Conservation (phyloP, 305 asterid species). For the Ilex paraguariensis region DNA sequence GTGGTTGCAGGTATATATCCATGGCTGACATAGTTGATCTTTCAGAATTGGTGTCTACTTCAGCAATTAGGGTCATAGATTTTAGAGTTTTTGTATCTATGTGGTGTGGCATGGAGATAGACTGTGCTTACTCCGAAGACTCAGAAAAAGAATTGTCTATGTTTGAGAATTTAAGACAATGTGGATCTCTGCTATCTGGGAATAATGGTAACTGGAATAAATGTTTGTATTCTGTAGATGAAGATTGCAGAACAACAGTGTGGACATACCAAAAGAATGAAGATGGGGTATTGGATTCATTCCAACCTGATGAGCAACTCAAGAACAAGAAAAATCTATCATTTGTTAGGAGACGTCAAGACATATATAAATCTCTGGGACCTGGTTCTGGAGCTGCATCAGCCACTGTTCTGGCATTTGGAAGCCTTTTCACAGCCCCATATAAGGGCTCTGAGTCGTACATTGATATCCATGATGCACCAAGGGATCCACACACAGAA, state of each 20-base stretch:
- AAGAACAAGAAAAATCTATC: constrained; percentile 71
- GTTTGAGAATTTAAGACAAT: constrained; percentile 41
- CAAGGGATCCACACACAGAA: constrained; percentile 48
- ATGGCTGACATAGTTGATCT: constrained; percentile 75
- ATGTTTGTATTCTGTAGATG: constrained; percentile 63
- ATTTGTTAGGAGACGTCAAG: constrained; percentile 64
- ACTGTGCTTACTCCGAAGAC: constrained; percentile 34
- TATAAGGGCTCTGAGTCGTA: constrained; percentile 84
- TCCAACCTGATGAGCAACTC: constrained; percentile 84
- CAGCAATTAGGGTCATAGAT: constrained; percentile 59
- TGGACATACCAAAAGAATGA: constrained; percentile 73
- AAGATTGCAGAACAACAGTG: constrained; percentile 77
- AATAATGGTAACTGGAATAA: constrained; percentile 34
- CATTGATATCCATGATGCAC: constrained; percentile 67
- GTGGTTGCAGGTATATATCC: constrained; percentile 65
- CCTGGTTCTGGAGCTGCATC: constrained; percentile 62
- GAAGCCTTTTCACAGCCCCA: constrained; percentile 74
- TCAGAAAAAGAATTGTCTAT: constrained; percentile 21
- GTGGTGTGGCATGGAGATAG: constrained; percentile 67
- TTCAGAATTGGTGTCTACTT: constrained; percentile 44
- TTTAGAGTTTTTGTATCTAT: constrained; percentile 59
- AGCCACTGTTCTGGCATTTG: constrained; percentile 63
- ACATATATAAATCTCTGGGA: constrained; percentile 61
- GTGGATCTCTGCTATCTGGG: constrained; percentile 73
- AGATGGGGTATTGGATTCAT: constrained; percentile 63